Percentiles rank a stretch among this genome's conserved stretches.
Evolutionary conservation across 2,329 filamentous ascomycete genomes (phyloP).

Genomic region (Xylariaceae sp.): DNA sequence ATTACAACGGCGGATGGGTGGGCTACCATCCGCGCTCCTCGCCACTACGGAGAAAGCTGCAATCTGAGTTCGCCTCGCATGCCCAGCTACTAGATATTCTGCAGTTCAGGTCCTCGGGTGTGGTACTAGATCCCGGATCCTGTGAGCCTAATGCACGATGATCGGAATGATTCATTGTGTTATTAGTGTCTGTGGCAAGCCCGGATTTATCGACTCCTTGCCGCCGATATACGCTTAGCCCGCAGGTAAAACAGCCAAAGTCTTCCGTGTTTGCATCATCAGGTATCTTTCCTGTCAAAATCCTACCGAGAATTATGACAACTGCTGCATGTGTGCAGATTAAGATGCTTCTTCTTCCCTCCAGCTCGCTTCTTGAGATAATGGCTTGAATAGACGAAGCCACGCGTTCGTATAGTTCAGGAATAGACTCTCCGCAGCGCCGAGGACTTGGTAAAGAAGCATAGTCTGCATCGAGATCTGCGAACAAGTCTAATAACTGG

Average conservation of each 20-base stretch:
- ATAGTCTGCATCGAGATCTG: constrained; percentile 55
- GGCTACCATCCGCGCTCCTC: constrained; percentile 84
- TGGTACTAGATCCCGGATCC: constrained; percentile 9
- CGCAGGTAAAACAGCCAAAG: constrained; percentile 81
- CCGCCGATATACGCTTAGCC: constrained; percentile 62
- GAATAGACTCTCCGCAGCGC: constrained; percentile 72
- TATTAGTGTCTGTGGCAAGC: constrained; percentile 3
- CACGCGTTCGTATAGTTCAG: constrained; percentile 74
- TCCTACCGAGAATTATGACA: constrained; percentile 80
- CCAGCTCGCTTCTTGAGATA: constrained; percentile 67
- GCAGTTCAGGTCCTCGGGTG: constrained; percentile 45
- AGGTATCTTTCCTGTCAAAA: constrained; percentile 75
- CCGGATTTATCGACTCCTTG: constrained; percentile 6
- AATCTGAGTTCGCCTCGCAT: constrained; percentile 78
- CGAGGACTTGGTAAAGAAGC: constrained; percentile 63
- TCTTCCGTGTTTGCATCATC: constrained; percentile 69
- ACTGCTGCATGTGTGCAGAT: constrained; percentile 88
- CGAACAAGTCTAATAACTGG: constrained; percentile 65
- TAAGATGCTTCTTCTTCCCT: constrained; percentile 66
- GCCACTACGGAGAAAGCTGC: constrained; percentile 72
- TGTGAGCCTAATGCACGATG: constrained; percentile 29
- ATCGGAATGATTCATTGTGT: constrained; percentile 5
- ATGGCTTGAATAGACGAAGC: constrained; percentile 66
- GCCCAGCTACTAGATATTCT: constrained; percentile 74
- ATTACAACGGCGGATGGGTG: background rate